phyloP scores from a whole-genome alignment of 345 rosid species.

The Erucastrum elatum region DNA sequence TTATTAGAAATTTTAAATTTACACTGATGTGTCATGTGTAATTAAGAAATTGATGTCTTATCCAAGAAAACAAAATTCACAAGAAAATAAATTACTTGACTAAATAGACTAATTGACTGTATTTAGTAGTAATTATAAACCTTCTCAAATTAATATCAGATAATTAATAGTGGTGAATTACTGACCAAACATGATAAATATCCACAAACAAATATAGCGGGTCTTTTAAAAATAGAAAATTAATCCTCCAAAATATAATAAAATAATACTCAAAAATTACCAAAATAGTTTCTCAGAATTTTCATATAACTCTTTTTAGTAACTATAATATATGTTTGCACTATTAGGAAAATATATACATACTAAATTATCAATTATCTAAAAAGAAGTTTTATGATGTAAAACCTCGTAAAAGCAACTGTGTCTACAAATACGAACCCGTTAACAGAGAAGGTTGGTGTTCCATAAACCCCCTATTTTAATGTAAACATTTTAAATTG shows the following conservation, averaged over 20 bases:
- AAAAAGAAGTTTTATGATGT: background rate
- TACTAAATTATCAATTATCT: slow-evolving; percentile 1
- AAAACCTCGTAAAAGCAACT: no score
- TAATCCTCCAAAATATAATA: background rate
- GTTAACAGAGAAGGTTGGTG: no score
- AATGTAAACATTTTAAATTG: no score
- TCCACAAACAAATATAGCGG: background rate
- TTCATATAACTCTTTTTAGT: background rate
- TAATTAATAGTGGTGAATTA: background rate
- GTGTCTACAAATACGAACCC: no score
- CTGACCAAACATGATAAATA: background rate
- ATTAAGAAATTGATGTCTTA: slow-evolving; percentile 24
- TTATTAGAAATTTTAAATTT: no score
- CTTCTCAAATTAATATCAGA: background rate
- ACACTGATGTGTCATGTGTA: background rate
- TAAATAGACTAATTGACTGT: background rate
- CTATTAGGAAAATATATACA: background rate
- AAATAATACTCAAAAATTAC: background rate
- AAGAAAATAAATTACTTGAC: background rate
- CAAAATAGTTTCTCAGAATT: background rate
- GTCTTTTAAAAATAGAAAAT: background rate
- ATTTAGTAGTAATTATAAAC: background rate
- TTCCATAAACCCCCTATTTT: no score
- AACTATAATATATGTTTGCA: background rate
- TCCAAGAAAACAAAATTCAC: background rate